A percentile compares a stretch with the other conserved stretches of the same genome.
Conservation (phyloP, 2,329 filamentous ascomycete species). For the Trichoderma brevicompactum region DNA sequence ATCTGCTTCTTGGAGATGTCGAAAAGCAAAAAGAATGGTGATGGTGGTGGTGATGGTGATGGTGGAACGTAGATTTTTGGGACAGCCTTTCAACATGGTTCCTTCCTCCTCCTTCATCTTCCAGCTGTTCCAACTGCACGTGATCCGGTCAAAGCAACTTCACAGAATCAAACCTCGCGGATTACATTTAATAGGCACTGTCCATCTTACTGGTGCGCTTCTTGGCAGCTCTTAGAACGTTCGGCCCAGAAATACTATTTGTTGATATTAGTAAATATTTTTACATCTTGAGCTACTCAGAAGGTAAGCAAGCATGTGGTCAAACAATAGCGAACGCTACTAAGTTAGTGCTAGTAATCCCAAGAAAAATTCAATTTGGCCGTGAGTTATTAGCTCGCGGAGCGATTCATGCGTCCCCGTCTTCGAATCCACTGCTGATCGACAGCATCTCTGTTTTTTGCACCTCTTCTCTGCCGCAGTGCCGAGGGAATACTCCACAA, state of each 20-base stretch:
- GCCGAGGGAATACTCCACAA: constrained; percentile 3
- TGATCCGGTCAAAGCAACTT: no score
- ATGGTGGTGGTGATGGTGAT: not conserved
- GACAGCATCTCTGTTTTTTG: not conserved
- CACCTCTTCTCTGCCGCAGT: not conserved
- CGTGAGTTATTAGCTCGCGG: not conserved
- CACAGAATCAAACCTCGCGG: no score
- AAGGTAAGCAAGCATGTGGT: not conserved
- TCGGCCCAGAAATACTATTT: not conserved
- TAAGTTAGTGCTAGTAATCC: not conserved
- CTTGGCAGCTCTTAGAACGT: not conserved
- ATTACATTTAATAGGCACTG: no score
- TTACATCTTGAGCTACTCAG: not conserved
- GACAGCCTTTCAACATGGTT: no score
- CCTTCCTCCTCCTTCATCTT: no score
- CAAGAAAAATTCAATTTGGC: not conserved
- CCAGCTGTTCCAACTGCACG: no score
- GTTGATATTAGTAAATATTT: not conserved
- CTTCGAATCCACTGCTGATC: constrained; percentile 9
- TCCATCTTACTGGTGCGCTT: not conserved
- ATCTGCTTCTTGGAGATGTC: no score
- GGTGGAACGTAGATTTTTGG: no score
- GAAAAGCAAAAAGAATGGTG: not conserved
- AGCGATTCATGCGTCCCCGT: constrained; percentile 7
- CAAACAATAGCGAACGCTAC: constrained; percentile 2